phyloP scores from a whole-genome alignment of 2,329 filamentous ascomycete species.

The Colletotrichum siamense region DNA sequence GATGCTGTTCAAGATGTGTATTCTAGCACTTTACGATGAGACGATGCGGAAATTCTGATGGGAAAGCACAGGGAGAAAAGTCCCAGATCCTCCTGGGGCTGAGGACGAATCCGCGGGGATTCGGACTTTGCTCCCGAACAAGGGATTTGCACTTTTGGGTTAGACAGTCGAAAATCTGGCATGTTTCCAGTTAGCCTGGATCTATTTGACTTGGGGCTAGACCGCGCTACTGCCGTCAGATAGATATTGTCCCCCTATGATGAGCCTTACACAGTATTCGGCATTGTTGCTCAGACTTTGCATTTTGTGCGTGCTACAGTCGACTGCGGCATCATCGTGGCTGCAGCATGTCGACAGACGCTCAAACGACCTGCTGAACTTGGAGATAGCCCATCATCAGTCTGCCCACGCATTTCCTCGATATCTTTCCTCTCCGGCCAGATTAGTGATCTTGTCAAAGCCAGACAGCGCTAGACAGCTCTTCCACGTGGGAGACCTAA shows the following conservation, averaged over 20 bases:
- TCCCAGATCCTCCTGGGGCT: neutral
- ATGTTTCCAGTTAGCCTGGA: neutral
- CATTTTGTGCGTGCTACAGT: neutral
- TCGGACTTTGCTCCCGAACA: neutral
- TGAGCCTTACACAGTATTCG: neutral
- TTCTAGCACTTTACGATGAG: neutral
- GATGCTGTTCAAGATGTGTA: neutral
- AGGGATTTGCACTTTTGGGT: neutral
- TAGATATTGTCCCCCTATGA: neutral
- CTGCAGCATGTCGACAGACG: neutral
- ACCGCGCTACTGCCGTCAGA: neutral
- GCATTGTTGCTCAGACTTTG: neutral
- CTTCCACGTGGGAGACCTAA: neutral
- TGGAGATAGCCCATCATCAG: rapidly evolving
- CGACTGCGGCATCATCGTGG: neutral
- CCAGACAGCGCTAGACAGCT: neutral
- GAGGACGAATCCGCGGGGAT: neutral
- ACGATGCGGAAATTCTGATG: neutral
- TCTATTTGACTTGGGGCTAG: neutral
- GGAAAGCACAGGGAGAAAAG: neutral
- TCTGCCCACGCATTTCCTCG: neutral
- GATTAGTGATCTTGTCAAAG: neutral
- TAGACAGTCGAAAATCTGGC: neutral
- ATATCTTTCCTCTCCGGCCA: neutral
- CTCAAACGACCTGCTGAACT: neutral